Evolutionary conservation across 345 rosid genomes (phyloP).

Genomic region (Dipteronia sinensis): DNA sequence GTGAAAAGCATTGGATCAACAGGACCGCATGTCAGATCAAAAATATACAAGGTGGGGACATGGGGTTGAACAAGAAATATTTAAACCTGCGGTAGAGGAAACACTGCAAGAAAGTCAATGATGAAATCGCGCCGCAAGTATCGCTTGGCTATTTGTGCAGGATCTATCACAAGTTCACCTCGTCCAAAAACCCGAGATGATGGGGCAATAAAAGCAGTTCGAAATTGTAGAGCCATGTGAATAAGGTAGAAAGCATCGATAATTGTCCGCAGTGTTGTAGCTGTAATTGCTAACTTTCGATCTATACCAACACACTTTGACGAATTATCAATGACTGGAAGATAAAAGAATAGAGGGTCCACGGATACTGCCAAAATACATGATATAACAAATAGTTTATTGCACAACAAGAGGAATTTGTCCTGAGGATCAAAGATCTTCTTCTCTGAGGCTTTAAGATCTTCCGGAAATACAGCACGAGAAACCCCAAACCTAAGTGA

Average conservation of each 20-base stretch:
- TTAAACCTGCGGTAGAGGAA: slow-evolving; percentile 93
- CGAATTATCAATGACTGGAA: slow-evolving; percentile 65
- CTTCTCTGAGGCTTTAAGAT: slow-evolving; percentile 82
- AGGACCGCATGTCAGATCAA: slow-evolving; percentile 4
- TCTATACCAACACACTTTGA: slow-evolving; percentile 72
- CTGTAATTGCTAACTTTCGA: slow-evolving; percentile 63
- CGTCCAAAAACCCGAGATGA: slow-evolving; percentile 97
- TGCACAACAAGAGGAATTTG: slow-evolving; percentile 78
- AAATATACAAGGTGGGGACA: background rate
- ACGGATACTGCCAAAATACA: slow-evolving; percentile 85
- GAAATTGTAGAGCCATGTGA: slow-evolving; percentile 89
- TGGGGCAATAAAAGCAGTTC: slow-evolving; percentile 95
- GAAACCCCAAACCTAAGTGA: slow-evolving; percentile 92
- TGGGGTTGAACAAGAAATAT: background rate
- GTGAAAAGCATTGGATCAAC: background rate
- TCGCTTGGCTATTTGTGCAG: slow-evolving; percentile 85
- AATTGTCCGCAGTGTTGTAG: slow-evolving; percentile 76
- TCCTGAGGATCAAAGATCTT: slow-evolving; percentile 94
- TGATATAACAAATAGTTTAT: slow-evolving; percentile 73
- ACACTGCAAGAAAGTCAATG: slow-evolving; percentile 79
- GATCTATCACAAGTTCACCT: slow-evolving; percentile 94
- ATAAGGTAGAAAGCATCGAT: slow-evolving; percentile 84
- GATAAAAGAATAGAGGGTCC: slow-evolving; percentile 91
- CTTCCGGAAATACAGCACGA: slow-evolving; percentile 93
- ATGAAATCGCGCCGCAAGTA: slow-evolving; percentile 76